Evolutionary conservation across 306 rosid genomes (phyloP).

Genomic region (Mimosa bimucronata): DNA sequence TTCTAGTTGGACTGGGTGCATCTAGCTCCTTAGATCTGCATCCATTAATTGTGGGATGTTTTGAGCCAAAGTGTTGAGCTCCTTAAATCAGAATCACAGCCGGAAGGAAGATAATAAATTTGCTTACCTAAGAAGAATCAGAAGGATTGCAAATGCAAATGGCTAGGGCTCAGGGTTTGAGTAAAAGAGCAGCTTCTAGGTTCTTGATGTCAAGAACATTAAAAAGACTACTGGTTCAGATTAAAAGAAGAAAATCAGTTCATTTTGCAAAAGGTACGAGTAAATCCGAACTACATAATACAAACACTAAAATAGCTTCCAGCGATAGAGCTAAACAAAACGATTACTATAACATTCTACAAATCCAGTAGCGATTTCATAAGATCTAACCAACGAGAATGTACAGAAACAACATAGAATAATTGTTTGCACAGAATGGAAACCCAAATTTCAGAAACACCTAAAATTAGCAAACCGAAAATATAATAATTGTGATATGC

Average conservation of each 20-base stretch:
- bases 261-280: not conserved
- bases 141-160: no score
- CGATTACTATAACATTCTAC: not conserved
- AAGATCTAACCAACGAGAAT: no score
- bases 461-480: not conserved
- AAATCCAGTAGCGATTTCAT: no score
- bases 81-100: no score
- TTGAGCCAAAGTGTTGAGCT: conserved; percentile 63
- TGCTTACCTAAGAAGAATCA: no score
- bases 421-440: not conserved
- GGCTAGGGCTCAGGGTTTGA: no score
- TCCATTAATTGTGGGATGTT: conserved; percentile 64
- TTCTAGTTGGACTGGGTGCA: conserved; percentile 86
- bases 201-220: not conserved
- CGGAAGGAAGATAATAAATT: no score
- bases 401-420: no score
- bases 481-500: not conserved
- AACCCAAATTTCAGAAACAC: not conserved
- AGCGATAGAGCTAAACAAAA: not conserved
- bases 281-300: not conserved
- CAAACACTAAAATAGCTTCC: not conserved
- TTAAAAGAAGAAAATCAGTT: not conserved
- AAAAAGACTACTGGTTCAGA: not conserved
- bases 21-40: conserved; percentile 67
- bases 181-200: not conserved